These are phyloP conservation scores for Coffea eugenioides DNA, from an alignment of 257 asterid genomes.

Conservation along the genomic window DNA sequence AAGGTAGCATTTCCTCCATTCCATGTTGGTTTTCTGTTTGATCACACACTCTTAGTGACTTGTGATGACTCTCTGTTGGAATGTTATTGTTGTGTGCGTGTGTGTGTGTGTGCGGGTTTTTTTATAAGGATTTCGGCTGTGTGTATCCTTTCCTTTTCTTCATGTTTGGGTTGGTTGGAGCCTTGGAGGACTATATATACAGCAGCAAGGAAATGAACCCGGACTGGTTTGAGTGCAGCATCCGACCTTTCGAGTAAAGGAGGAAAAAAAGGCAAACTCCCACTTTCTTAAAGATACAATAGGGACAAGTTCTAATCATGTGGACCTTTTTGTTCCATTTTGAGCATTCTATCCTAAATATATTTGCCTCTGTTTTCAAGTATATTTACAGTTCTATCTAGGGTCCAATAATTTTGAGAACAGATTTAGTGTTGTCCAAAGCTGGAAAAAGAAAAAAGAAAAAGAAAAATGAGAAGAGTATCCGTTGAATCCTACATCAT, in stretches of 20 bases:
- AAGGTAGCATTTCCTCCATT: slow-evolving; percentile 76
- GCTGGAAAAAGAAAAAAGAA: background rate
- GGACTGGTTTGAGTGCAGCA: slow-evolving; percentile 22
- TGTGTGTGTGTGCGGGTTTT: background rate
- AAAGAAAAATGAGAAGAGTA: background rate
- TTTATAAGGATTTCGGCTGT: background rate
- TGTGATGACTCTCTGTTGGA: background rate
- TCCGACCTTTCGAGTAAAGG: background rate
- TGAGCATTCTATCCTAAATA: background rate
- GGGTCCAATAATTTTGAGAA: background rate
- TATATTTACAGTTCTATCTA: background rate
- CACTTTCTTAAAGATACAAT: background rate
- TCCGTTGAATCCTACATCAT: background rate
- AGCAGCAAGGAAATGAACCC: slow-evolving; percentile 21
- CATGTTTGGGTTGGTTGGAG: background rate
- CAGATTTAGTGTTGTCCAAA: background rate
- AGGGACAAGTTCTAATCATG: slow-evolving; percentile 18
- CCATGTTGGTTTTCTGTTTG: slow-evolving; percentile 45
- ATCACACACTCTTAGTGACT: background rate
- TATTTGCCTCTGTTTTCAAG: background rate
- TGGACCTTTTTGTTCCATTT: background rate
- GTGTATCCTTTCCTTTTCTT: background rate
- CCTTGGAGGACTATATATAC: background rate
- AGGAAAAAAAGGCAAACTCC: slow-evolving; percentile 6
- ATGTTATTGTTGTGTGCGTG: background rate